Evolutionary conservation across 352 stramenopile species (phyloP), one percentile per base, ranked within the genome.

Genomic region (Pythium graminicola): DNA sequence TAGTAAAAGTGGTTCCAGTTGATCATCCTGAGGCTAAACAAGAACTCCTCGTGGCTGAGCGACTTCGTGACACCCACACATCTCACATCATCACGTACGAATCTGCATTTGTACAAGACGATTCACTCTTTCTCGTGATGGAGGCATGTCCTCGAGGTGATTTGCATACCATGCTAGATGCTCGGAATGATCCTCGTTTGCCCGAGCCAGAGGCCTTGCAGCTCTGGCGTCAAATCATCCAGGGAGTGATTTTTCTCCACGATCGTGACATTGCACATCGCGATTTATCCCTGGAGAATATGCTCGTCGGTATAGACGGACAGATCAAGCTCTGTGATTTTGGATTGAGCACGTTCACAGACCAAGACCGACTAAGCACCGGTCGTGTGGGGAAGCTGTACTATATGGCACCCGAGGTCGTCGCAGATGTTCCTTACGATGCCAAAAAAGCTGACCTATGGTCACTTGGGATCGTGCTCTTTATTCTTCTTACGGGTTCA

Each of bases 401-500:
- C 13, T 42, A 42, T n/a, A n/a, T n/a, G n/a, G n/a, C n/a, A n/a
- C n/a, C n/a, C n/a, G n/a, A n/a, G n/a, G n/a, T n/a, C n/a, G n/a
- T n/a, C n/a, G n/a, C n/a, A n/a, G n/a, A n/a, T n/a, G n/a, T n/a
- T n/a, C n/a, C n/a, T n/a, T n/a, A n/a, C n/a, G n/a, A n/a, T n/a
- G n/a, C 58, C 1, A 20, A 28, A 17, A 31, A 47, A 26, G 58
- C 51, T 14, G 50, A 65, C 29, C 19, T 87, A 24, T 89, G 79
- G 79, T 86, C 76, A 13, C 65, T 87, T 14, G 76, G 79, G 8
- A 66, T 80, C 7, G 51, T 86, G 16, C 61, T 87, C 20, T 87
- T 87, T 61, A 72, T 87, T 33, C 55, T 89, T 54, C 50, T 89
- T 29, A 85, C 76, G 36, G 79, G 79, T 0, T 81, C 74, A 3